phyloP scores from a whole-genome alignment of 2,329 filamentous ascomycete species.

The Zymoseptoria brevis region DNA sequence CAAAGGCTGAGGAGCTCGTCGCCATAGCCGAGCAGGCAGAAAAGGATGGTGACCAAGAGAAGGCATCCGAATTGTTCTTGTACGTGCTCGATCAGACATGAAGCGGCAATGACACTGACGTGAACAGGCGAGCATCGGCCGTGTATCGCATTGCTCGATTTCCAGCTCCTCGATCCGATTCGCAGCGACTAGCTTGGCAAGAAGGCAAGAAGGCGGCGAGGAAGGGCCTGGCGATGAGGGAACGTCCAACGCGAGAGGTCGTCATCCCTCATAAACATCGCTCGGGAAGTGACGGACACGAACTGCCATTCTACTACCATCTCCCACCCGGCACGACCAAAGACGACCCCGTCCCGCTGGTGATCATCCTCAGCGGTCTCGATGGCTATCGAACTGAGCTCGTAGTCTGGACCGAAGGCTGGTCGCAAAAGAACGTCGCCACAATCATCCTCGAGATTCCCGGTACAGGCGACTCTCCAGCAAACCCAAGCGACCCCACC shows the following conservation, averaged over 20 bases:
- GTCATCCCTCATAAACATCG: conserved; percentile 51
- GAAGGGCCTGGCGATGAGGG: conserved; percentile 46
- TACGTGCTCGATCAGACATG: conserved; percentile 14
- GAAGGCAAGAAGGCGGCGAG: conserved; percentile 57
- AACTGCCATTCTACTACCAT: conserved; percentile 59
- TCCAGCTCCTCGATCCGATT: conserved; percentile 44
- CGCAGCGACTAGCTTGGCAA: conserved; percentile 56
- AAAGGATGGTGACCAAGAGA: conserved; percentile 39
- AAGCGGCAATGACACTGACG: conserved; percentile 1
- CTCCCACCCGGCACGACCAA: conserved; percentile 43
- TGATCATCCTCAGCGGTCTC: conserved; percentile 51
- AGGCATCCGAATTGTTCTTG: conserved; percentile 56
- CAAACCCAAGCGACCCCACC: conserved; percentile 37
- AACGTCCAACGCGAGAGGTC: conserved; percentile 54
- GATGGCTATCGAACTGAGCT: conserved; percentile 54
- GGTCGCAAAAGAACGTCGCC: conserved; percentile 42
- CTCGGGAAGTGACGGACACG: conserved; percentile 43
- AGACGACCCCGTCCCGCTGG: conserved; percentile 40
- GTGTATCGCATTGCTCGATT: conserved; percentile 69
- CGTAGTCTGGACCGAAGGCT: conserved; percentile 45
- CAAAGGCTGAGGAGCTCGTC: conserved; percentile 52
- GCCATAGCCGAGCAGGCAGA: conserved; percentile 44
- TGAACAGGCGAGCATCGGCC: conserved; percentile 52
- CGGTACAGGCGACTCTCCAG: conserved; percentile 51
- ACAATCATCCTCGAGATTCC: conserved; percentile 49